phyloP scores from a whole-genome alignment of 768 basidiomycete species.

The Lepiota venenata region DNA sequence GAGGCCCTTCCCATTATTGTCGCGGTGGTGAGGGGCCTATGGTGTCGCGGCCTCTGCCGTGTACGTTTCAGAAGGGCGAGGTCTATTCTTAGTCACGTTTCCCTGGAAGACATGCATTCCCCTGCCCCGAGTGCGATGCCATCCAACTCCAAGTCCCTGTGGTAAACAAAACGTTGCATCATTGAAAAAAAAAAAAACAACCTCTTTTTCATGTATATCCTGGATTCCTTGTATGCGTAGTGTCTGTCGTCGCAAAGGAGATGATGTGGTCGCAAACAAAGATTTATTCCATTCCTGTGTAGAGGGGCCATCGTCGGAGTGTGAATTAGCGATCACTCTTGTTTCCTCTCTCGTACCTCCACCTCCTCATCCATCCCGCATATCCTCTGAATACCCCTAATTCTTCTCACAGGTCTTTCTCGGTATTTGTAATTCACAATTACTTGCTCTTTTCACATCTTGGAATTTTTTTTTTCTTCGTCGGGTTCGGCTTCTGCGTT shows the following conservation, averaged over 20 bases:
- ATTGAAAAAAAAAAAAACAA: neutral
- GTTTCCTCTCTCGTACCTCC: slow-evolving; percentile 37
- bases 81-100: slow-evolving; percentile 12
- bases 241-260: neutral
- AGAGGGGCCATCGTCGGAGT: slow-evolving; percentile 34
- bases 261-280: neutral
- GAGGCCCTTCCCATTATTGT: neutral
- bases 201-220: neutral
- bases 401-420: slow-evolving; percentile 10
- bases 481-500: slow-evolving; percentile 28
- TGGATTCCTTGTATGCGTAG: neutral
- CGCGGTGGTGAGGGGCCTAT: neutral
- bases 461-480: slow-evolving; percentile 19
- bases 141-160: neutral
- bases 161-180: slow-evolving; percentile 7
- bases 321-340: slow-evolving; percentile 32
- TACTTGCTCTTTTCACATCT: slow-evolving; percentile 17
- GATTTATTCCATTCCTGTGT: slow-evolving; percentile 2
- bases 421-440: slow-evolving; percentile 20
- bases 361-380: slow-evolving; percentile 25
- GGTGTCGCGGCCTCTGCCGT: neutral
- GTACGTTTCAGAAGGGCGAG: neutral
- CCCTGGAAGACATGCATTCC: slow-evolving; percentile 6
- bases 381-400: slow-evolving; percentile 19
- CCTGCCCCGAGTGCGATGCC: slow-evolving; percentile 5